Evolutionary conservation across 306 rosid species (phyloP).

Genomic region (Styphnolobium japonicum): DNA sequence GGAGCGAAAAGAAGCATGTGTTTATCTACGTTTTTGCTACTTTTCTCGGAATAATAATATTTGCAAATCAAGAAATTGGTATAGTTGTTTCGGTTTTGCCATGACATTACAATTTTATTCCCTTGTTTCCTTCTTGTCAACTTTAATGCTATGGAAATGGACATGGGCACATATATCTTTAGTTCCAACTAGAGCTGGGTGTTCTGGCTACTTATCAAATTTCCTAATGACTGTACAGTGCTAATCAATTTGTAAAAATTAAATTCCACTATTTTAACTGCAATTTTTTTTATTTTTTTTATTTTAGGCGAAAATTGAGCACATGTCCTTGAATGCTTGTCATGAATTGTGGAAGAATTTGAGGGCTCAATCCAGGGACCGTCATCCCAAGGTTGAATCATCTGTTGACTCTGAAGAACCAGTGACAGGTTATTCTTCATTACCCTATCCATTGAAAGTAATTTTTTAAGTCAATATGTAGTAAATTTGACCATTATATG

Average conservation of each 20-base stretch:
- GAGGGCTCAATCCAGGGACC: not conserved
- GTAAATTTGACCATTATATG: not conserved
- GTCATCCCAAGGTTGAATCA: not conserved
- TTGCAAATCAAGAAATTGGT: not conserved
- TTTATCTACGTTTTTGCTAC: not conserved
- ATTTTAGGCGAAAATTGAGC: conserved; percentile 13
- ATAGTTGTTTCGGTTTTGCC: not conserved
- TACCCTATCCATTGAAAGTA: not conserved
- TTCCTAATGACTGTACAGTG: not conserved
- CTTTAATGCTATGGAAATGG: not conserved
- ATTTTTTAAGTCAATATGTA: not conserved
- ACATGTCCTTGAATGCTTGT: not conserved
- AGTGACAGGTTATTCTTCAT: conserved; percentile 5
- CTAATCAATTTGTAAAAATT: not conserved
- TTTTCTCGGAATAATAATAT: too few relatives aligned
- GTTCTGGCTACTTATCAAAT: not conserved
- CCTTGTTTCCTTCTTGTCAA: not conserved
- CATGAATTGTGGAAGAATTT: not conserved
- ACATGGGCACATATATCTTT: not conserved
- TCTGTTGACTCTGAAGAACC: not conserved
- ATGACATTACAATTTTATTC: not conserved
- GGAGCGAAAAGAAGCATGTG: not conserved
- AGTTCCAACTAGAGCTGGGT: not conserved
- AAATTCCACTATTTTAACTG: not conserved
- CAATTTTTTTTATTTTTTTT: not conserved